phyloP scores from a whole-genome alignment of 2,329 filamentous ascomycete species.

The Penicillium sp. region DNA sequence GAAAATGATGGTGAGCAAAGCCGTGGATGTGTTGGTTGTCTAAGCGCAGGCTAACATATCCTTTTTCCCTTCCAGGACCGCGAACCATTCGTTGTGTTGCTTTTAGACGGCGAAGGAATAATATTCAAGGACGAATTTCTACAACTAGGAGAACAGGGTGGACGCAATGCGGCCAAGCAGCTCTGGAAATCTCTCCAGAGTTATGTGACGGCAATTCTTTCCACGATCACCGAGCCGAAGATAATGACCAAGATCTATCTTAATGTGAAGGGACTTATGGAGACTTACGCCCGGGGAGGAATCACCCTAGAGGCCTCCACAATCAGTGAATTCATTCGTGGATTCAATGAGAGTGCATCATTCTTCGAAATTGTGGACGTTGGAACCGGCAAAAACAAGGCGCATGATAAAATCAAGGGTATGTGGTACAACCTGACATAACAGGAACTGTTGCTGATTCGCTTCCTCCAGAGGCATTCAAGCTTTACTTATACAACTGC shows the following conservation, averaged over 20 bases:
- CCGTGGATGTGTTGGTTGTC: background rate
- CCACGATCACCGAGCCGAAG: conserved; percentile 39
- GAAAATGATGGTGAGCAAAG: conserved; percentile 37
- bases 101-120: conserved; percentile 50
- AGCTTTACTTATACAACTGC: conserved; percentile 48
- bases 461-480: conserved; percentile 42
- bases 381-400: conserved; percentile 38
- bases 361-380: conserved; percentile 47
- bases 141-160: conserved; percentile 44
- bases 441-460: conserved; percentile 19
- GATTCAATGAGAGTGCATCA: conserved; percentile 46
- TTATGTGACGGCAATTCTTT: conserved; percentile 37
- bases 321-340: conserved; percentile 47
- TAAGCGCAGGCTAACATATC: conserved; percentile 8
- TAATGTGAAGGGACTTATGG: conserved; percentile 45
- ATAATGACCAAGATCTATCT: conserved; percentile 48
- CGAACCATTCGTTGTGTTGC: conserved; percentile 47
- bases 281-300: conserved; percentile 41
- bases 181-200: conserved; percentile 39
- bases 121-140: conserved; percentile 48
- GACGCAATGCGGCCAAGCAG: conserved; percentile 44
- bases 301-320: conserved; percentile 35
- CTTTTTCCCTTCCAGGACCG: conserved; percentile 34
- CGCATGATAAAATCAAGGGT: conserved; percentile 44
- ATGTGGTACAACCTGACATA: conserved; percentile 14